Conservation (phyloP, 2,329 filamentous ascomycete genomes). For the Blumeria hordei region DNA sequence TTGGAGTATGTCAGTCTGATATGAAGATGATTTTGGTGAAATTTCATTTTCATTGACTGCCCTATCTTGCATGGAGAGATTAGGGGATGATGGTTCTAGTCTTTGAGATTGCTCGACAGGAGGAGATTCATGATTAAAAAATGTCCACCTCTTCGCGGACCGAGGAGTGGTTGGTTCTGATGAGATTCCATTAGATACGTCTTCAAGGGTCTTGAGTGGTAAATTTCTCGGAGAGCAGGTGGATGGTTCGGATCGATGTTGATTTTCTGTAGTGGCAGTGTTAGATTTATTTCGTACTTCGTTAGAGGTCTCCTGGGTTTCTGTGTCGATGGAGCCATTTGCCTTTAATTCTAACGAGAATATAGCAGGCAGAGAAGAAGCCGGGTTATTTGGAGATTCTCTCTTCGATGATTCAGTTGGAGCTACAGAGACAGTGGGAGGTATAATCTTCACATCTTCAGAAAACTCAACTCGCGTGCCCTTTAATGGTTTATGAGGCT, state of each 20-base stretch:
- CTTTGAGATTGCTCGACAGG: slow-evolving; percentile 13
- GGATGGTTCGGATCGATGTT: no score
- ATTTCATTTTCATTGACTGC: no score
- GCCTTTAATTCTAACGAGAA: slow-evolving; percentile 27
- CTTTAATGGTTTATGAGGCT: slow-evolving; percentile 13
- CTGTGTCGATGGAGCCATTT: no score
- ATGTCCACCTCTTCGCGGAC: slow-evolving; percentile 16
- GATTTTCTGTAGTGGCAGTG: no score
- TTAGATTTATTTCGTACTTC: no score
- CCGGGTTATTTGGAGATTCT: slow-evolving; percentile 37
- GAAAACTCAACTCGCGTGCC: slow-evolving; percentile 59
- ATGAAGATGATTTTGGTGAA: no score
- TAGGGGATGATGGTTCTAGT: slow-evolving; percentile 19
- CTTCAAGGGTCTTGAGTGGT: no score
- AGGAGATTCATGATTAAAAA: slow-evolving; percentile 12
- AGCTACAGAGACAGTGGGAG: slow-evolving; percentile 57
- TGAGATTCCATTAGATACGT: neutral
- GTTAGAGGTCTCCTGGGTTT: no score
- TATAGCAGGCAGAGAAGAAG: slow-evolving; percentile 60
- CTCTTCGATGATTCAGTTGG: slow-evolving; percentile 70
- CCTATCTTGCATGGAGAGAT: slow-evolving; percentile 19
- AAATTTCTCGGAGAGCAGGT: no score
- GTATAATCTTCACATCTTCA: slow-evolving; percentile 63
- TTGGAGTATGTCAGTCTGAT: no score
- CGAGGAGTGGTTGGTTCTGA: slow-evolving; percentile 14